Conservation (phyloP, 106 monocot species). For the Narthecium ossifragum region DNA sequence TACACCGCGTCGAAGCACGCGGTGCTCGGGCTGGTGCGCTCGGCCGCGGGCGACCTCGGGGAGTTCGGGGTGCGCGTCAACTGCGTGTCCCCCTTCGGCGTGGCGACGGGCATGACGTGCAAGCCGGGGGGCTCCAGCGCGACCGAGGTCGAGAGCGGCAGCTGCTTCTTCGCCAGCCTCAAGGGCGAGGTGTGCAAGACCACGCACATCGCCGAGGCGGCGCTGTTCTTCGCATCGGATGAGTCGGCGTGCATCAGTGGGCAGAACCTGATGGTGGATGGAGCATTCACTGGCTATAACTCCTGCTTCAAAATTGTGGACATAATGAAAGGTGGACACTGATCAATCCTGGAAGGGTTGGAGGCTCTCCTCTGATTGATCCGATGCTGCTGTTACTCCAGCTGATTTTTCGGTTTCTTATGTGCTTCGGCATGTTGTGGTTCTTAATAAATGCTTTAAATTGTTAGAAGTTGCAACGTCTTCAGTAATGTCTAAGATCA, state of each 20-base stretch:
- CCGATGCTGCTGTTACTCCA: too few relatives aligned
- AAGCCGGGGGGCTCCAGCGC: background rate
- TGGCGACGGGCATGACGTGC: conserved; percentile 26
- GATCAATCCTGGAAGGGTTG: too few relatives aligned
- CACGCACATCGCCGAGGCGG: conserved; percentile 15
- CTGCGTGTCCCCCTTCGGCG: conserved; percentile 32
- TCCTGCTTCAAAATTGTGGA: too few relatives aligned
- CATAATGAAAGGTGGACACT: too few relatives aligned
- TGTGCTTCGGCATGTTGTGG: too few relatives aligned
- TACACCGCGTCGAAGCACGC: conserved; percentile 48
- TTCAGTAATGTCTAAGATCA: too few relatives aligned
- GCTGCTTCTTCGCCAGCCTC: background rate
- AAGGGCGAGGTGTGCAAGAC: conserved; percentile 21
- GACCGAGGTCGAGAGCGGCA: background rate
- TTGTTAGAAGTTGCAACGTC: too few relatives aligned
- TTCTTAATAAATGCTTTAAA: too few relatives aligned
- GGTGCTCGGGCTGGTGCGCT: conserved; percentile 25
- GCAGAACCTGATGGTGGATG: conserved; percentile 27
- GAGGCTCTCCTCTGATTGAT: too few relatives aligned
- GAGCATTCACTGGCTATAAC: conserved; percentile 14
- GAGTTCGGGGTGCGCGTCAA: conserved; percentile 34
- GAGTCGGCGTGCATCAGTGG: conserved; percentile 22
- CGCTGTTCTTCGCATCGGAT: conserved; percentile 20
- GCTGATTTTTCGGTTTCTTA: too few relatives aligned
- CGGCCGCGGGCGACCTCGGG: conserved; percentile 36